A percentile compares a stretch with the other conserved stretches of the same genome.
phyloP scores from a whole-genome alignment of 2,329 filamentous ascomycete species.

The Fusarium tricinctum region DNA sequence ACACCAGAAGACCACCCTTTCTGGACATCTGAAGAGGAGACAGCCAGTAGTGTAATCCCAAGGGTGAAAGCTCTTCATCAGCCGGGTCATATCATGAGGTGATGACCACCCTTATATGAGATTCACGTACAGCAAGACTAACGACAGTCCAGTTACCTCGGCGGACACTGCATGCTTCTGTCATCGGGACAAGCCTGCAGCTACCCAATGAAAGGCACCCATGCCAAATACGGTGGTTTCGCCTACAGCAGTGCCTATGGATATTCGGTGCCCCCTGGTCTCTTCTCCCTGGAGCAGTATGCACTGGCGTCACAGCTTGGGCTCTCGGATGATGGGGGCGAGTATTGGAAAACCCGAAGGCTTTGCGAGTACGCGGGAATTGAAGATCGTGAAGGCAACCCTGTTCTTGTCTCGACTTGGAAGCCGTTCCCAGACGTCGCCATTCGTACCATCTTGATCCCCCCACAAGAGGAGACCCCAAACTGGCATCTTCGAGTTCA shows the following conservation, averaged over 20 bases:
- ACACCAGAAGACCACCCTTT: constrained; percentile 79
- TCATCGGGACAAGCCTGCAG: constrained; percentile 85
- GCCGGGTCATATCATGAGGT: constrained; percentile 79
- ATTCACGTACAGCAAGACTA: constrained; percentile 6
- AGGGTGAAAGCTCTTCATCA: constrained; percentile 73
- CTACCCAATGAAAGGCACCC: constrained; percentile 84
- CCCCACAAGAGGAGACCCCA: constrained; percentile 68
- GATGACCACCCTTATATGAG: constrained; percentile 7
- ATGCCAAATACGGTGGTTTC: constrained; percentile 85
- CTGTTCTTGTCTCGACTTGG: constrained; percentile 78
- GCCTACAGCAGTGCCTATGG: constrained; percentile 82
- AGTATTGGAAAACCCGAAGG: constrained; percentile 83
- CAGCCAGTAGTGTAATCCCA: constrained; percentile 68
- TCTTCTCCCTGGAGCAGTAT: constrained; percentile 82
- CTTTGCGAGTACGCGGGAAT: constrained; percentile 75
- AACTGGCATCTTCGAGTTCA: constrained; percentile 81
- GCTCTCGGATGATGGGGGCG: constrained; percentile 81
- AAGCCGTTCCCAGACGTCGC: constrained; percentile 77
- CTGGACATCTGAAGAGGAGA: constrained; percentile 78
- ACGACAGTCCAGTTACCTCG: constrained; percentile 65
- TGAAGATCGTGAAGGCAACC: constrained; percentile 66
- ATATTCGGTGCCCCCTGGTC: constrained; percentile 82
- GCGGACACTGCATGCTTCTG: constrained; percentile 82
- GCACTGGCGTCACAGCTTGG: constrained; percentile 82
- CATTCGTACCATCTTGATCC: constrained; percentile 75